These are phyloP conservation scores for Hygrophoropsis aurantiaca DNA, from an alignment of 768 basidiomycete genomes.

Conservation along the genomic window DNA sequence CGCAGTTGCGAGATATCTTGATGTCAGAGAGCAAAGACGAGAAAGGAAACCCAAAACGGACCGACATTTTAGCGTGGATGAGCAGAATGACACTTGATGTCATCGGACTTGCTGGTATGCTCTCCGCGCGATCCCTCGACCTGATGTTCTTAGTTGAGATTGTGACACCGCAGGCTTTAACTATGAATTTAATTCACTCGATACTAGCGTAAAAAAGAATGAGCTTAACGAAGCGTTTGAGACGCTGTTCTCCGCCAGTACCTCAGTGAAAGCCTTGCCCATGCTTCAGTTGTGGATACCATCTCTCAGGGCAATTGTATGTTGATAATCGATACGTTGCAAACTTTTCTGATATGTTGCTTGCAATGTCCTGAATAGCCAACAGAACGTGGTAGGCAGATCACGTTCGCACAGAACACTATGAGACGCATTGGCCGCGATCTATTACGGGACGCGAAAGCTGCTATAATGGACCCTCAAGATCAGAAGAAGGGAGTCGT, in stretches of 20 bases:
- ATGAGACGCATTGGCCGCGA: conserved; percentile 49
- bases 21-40: too few relatives aligned
- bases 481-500: conserved; percentile 19
- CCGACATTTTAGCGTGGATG: conserved; percentile 28
- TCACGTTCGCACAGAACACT: conserved; percentile 28
- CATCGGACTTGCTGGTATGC: too few relatives aligned
- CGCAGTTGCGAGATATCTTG: too few relatives aligned
- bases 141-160: conserved; percentile 16
- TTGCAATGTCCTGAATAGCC: conserved; percentile 6
- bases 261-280: conserved; percentile 15
- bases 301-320: conserved; percentile 35
- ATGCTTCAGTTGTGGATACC: conserved; percentile 34
- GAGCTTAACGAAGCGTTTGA: conserved; percentile 28
- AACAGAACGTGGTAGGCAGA: conserved; percentile 10
- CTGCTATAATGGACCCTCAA: conserved; percentile 26
- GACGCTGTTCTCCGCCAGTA: conserved; percentile 14
- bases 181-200: too few relatives aligned
- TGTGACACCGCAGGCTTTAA: too few relatives aligned
- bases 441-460: too few relatives aligned
- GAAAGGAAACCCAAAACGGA: conserved; percentile 6
- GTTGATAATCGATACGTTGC: conserved; percentile 4
- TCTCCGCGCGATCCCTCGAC: too few relatives aligned
- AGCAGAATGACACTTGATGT: conserved; percentile 33
- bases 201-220: too few relatives aligned
- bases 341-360: too few relatives aligned